Conservation (phyloP, 208 protist species). For the Leptomonas seymouri region DNA sequence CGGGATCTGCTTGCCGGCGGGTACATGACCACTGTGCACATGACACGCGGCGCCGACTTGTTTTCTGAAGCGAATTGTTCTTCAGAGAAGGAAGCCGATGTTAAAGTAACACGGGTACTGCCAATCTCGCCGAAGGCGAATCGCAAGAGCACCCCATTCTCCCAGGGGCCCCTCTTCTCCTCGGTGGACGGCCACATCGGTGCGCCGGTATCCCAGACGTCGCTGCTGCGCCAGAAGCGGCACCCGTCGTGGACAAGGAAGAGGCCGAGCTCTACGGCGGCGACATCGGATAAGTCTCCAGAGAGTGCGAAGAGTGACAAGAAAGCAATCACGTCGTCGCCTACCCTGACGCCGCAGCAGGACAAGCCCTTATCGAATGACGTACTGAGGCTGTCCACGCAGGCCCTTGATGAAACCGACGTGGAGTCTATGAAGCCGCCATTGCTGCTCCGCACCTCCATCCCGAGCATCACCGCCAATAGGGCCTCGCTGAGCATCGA, state of each 20-base stretch:
- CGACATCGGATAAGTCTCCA: not conserved
- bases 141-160: not conserved
- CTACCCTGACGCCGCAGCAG: no score
- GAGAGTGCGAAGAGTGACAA: not conserved
- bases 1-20: slow-evolving; percentile 30
- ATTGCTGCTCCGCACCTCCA: slow-evolving; percentile 1
- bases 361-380: no score
- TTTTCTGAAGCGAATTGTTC: not conserved
- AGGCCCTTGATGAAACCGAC: not conserved
- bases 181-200: slow-evolving; percentile 7
- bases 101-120: not conserved
- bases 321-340: not conserved
- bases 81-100: not conserved
- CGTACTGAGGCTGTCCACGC: slow-evolving; percentile 2
- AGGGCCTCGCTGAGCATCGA: slow-evolving; percentile 4
- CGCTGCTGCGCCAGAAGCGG: slow-evolving; percentile 16
- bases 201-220: not conserved
- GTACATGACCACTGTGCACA: slow-evolving; percentile 23
- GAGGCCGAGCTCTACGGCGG: not conserved
- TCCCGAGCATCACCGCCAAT: slow-evolving; percentile 4
- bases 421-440: not conserved
- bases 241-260: slow-evolving; percentile 21
- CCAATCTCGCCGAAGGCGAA: slow-evolving; percentile 2
- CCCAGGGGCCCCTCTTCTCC: slow-evolving; percentile 18
- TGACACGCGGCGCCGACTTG: slow-evolving; percentile 15